Conservation (phyloP, 2,329 filamentous ascomycete species). For the Teratosphaeria epicoccoides region DNA sequence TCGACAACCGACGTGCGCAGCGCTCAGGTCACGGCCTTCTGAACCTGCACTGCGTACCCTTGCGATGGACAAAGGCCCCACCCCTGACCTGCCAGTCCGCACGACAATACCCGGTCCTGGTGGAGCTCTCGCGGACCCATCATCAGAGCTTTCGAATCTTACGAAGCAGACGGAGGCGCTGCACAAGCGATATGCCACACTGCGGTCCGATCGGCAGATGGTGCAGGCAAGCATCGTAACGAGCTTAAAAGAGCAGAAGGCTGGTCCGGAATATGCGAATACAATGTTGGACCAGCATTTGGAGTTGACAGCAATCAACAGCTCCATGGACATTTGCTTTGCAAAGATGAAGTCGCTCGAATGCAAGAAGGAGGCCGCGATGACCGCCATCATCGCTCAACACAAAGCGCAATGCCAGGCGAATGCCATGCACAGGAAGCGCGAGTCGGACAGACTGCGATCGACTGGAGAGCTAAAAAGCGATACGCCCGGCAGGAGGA, state of each 20-base stretch:
- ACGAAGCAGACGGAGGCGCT: slow-evolving; percentile 19
- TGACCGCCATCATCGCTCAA: slow-evolving; percentile 13
- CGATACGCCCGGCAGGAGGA: background rate
- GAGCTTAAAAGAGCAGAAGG: slow-evolving; percentile 14
- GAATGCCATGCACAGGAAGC: background rate
- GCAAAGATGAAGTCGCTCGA: slow-evolving; percentile 24
- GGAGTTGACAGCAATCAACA: slow-evolving; percentile 19
- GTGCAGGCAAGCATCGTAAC: slow-evolving; percentile 16
- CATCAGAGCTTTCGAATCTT: slow-evolving; percentile 8
- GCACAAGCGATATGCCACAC: slow-evolving; percentile 17
- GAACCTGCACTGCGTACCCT: background rate
- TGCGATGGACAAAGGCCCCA: slow-evolving; percentile 2
- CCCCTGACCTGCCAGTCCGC: slow-evolving; percentile 5
- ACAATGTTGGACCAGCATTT: slow-evolving; percentile 22
- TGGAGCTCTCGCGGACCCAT: slow-evolving; percentile 2
- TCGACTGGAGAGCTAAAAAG: background rate
- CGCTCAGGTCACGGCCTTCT: background rate
- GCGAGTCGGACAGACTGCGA: background rate
- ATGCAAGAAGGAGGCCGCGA: slow-evolving; percentile 21
- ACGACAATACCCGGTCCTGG: background rate
- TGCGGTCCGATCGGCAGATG: slow-evolving; percentile 22
- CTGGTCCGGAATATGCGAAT: slow-evolving; percentile 17
- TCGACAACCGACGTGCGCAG: background rate
- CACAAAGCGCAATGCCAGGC: background rate
- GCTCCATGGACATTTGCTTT: slow-evolving; percentile 26